These are phyloP conservation scores for Gracilaria vermiculophylla DNA, from an alignment of 23 red algal species.

Conservation along the genomic window DNA sequence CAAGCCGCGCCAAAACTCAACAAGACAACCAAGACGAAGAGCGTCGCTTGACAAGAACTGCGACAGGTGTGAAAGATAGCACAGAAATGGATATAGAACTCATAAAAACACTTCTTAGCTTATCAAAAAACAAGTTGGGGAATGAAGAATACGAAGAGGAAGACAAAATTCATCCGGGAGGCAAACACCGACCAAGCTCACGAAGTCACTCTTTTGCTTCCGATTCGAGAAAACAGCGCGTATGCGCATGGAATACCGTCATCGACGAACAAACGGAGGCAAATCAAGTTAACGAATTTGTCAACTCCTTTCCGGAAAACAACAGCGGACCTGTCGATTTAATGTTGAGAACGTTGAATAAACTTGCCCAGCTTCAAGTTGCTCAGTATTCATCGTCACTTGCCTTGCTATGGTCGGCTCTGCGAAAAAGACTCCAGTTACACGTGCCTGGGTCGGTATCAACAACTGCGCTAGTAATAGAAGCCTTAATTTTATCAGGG, in stretches of 20 bases:
- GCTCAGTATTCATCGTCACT: constrained; percentile 59
- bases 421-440: constrained; percentile 28
- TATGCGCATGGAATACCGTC: constrained; percentile 18
- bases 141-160: background rate
- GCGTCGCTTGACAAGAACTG: constrained; percentile 32
- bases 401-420: constrained; percentile 53
- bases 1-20: background rate
- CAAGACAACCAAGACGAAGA: constrained; percentile 1
- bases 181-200: background rate
- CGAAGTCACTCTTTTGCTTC: background rate
- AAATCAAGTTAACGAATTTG: background rate
- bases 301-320: background rate
- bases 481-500: constrained; percentile 36
- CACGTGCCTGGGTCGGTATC: constrained; percentile 22
- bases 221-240: background rate
- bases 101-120: constrained; percentile 22
- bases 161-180: background rate
- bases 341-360: constrained; percentile 43
- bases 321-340: constrained; percentile 69
- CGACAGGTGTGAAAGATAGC: constrained; percentile 11
- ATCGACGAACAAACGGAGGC: constrained; percentile 41
- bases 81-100: constrained; percentile 36
- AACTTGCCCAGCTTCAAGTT: constrained; percentile 26
- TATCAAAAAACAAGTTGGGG: background rate
- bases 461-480: constrained; percentile 23